These are phyloP conservation scores for Vaccinium myrtillus DNA, from an alignment of 148 eudicot species.

Conservation along the genomic window DNA sequence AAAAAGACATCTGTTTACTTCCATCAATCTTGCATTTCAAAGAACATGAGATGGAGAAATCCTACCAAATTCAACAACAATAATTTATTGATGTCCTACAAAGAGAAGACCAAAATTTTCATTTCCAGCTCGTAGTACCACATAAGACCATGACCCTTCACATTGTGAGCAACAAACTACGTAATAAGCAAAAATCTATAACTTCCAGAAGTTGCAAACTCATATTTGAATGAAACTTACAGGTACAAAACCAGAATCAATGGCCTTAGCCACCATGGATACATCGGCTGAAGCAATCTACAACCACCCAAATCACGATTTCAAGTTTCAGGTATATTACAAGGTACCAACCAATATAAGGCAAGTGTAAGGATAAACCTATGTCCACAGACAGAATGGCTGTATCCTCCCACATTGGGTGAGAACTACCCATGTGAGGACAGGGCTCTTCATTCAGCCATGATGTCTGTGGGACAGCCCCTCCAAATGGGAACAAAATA, in stretches of 20 bases:
- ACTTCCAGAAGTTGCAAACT: slow-evolving; percentile 1
- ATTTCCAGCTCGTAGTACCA: slow-evolving; percentile 1
- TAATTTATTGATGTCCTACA: not conserved
- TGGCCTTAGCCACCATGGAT: slow-evolving; percentile 58
- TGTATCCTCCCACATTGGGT: not conserved
- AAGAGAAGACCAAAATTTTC: not conserved
- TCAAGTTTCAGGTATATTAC: not conserved
- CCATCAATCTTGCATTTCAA: not conserved
- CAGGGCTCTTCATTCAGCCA: not conserved
- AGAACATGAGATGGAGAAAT: not conserved
- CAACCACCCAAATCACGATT: slow-evolving; percentile 13
- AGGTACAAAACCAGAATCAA: slow-evolving; percentile 82
- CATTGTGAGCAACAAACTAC: not conserved
- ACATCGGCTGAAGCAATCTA: slow-evolving; percentile 76
- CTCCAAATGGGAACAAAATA: not conserved
- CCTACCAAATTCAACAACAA: slow-evolving; percentile 4
- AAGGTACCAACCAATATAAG: not conserved
- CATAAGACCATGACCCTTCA: not conserved
- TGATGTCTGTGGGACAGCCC: slow-evolving; percentile 7
- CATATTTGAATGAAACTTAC: slow-evolving; percentile 42
- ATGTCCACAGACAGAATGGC: slow-evolving; percentile 1
- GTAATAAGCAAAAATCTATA: not conserved
- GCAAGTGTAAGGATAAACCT: not conserved
- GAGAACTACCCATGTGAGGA: not conserved
- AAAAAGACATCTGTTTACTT: not conserved